Evolutionary conservation across 176 grass and related monocot species (phyloP).

Genomic region (Hsuehochloa calcarea): DNA sequence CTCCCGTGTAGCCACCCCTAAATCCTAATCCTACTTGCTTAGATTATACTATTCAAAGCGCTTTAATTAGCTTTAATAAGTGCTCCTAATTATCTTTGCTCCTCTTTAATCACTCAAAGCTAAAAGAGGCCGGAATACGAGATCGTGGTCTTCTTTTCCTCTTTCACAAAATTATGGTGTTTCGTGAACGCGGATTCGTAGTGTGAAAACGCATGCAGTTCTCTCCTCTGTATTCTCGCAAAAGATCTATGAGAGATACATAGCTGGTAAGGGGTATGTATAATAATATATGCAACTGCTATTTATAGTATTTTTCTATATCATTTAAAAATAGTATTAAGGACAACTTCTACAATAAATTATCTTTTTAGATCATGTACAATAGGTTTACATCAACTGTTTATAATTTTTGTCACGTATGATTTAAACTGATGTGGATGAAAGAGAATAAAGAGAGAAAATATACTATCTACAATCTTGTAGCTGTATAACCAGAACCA

Average conservation of each 20-base stretch:
- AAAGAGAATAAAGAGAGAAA: too few species aligned
- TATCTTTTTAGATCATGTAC: too few species aligned
- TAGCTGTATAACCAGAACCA: too few species aligned
- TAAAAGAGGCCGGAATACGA: not conserved
- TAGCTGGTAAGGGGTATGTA: not conserved
- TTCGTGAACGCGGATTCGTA: not conserved
- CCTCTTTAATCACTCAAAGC: slow-evolving; percentile 38
- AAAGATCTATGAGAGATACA: not conserved
- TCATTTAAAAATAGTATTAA: too few species aligned
- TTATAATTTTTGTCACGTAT: too few species aligned
- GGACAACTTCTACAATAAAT: too few species aligned
- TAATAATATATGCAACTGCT: too few species aligned
- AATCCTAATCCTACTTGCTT: slow-evolving; percentile 26
- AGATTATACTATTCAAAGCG: slow-evolving; percentile 29
- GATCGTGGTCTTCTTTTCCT: not conserved
- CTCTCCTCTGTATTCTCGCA: not conserved
- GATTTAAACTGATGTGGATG: too few species aligned
- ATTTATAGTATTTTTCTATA: too few species aligned
- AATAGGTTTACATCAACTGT: too few species aligned
- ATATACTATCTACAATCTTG: too few species aligned
- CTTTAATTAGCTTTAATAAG: slow-evolving; percentile 45
- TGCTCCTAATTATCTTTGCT: slow-evolving; percentile 37
- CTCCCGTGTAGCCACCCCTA: not conserved
- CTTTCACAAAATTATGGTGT: not conserved
- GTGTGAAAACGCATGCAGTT: not conserved